These are phyloP conservation scores for Cryptococcus floricola DNA, from an alignment of 1,284 basidiomycete genomes.

Conservation along the genomic window DNA sequence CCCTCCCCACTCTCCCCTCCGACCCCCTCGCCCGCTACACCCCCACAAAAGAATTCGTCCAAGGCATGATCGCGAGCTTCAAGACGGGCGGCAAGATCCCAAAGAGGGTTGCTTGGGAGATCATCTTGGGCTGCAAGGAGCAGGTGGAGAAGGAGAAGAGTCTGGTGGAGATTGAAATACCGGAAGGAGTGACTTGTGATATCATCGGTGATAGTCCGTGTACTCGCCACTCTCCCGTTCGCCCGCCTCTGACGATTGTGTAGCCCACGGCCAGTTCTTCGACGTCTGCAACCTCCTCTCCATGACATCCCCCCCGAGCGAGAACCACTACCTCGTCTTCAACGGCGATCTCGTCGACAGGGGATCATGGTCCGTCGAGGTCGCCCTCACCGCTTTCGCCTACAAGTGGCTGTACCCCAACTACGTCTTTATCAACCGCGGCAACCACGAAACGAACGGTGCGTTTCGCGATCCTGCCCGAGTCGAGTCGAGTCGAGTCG, in stretches of 20 bases:
- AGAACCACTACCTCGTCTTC: conserved; percentile 81
- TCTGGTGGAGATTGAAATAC: conserved; percentile 72
- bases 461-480: conserved; percentile 4
- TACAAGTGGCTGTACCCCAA: conserved; percentile 95
- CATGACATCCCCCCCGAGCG: conserved; percentile 76
- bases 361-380: conserved; percentile 70
- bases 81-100: conserved; percentile 78
- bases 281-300: conserved; percentile 85
- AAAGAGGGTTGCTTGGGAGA: conserved; percentile 90
- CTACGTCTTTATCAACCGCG: conserved; percentile 84
- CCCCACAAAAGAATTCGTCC: conserved; percentile 74
- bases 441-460: conserved; percentile 87
- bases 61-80: conserved; percentile 85
- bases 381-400: conserved; percentile 87
- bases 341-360: conserved; percentile 95
- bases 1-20: conserved; percentile 61
- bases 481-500: too few species aligned
- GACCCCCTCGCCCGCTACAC: conserved; percentile 53
- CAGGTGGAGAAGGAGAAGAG: conserved; percentile 73
- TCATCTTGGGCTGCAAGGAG: conserved; percentile 80
- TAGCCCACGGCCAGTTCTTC: conserved; percentile 67
- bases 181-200: conserved; percentile 76
- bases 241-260: not conserved
- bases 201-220: conserved; percentile 76
- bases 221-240: too few species aligned